A percentile compares a stretch with the other conserved stretches of the same genome.
phyloP scores from a whole-genome alignment of 768 basidiomycete genomes.

The Podaxis sp. region DNA sequence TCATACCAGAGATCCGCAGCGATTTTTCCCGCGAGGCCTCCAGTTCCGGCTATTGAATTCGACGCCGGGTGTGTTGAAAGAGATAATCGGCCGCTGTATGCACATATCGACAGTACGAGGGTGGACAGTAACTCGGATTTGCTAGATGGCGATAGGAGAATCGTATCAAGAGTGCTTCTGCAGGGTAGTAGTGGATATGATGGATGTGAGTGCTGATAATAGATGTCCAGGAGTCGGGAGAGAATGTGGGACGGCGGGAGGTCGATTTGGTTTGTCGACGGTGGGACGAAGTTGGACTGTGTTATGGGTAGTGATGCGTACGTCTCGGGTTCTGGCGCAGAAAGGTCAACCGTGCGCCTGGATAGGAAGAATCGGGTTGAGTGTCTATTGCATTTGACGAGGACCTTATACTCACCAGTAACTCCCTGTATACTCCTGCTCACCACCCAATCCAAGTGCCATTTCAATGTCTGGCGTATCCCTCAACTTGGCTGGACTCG shows the following conservation, averaged over 20 bases:
- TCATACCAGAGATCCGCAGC: slow-evolving; percentile 30
- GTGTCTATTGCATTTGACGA: not conserved
- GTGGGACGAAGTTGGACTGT: slow-evolving; percentile 2
- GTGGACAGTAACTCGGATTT: slow-evolving; percentile 18
- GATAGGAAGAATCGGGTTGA: too few species aligned
- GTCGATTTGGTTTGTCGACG: slow-evolving; percentile 18
- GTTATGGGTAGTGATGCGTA: slow-evolving; percentile 13
- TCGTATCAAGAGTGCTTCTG: slow-evolving; percentile 14
- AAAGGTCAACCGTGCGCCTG: slow-evolving; percentile 20
- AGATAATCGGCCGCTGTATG: slow-evolving; percentile 27
- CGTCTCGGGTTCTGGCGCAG: slow-evolving; percentile 12
- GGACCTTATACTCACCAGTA: slow-evolving; percentile 16
- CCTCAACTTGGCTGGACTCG: not conserved
- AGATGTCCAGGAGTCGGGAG: slow-evolving; percentile 24
- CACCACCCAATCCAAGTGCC: slow-evolving; percentile 3
- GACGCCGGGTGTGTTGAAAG: slow-evolving; percentile 12
- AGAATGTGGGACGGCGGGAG: slow-evolving; percentile 28
- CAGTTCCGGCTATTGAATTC: slow-evolving; percentile 10
- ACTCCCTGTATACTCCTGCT: slow-evolving; percentile 16
- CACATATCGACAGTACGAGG: slow-evolving; percentile 27
- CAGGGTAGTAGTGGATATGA: slow-evolving; percentile 26
- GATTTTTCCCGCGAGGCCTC: slow-evolving; percentile 20
- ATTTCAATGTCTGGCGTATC: slow-evolving; percentile 1
- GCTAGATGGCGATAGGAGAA: slow-evolving; percentile 14
- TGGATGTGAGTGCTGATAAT: slow-evolving; percentile 25